phyloP scores from a whole-genome alignment of 2,329 filamentous ascomycete genomes.

The Colletotrichum agaves region DNA sequence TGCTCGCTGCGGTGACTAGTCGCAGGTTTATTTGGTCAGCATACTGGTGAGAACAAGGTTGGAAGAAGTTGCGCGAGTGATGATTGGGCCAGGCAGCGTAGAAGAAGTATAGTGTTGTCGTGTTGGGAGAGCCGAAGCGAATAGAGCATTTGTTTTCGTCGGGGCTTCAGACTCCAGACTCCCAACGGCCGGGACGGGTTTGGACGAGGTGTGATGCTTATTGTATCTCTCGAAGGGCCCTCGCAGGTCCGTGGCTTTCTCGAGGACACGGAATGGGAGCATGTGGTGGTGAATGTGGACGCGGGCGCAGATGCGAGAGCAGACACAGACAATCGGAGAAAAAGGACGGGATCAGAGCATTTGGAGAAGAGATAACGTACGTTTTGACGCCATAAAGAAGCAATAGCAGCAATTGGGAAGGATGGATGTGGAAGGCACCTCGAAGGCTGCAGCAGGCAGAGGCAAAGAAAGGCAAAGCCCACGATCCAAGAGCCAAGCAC shows the following conservation, averaged over 20 bases:
- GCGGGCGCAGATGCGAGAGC: not conserved
- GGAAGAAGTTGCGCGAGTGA: not conserved
- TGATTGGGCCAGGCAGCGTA: slow-evolving; percentile 6
- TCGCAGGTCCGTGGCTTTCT: slow-evolving; percentile 32
- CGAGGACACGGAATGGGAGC: not conserved
- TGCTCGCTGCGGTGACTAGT: slow-evolving; percentile 39
- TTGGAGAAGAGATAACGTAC: slow-evolving; percentile 25
- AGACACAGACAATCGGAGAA: slow-evolving; percentile 20
- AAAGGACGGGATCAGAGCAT: slow-evolving; percentile 19
- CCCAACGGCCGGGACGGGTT: slow-evolving; percentile 18
- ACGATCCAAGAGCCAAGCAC: slow-evolving; percentile 19
- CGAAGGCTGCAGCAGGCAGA: slow-evolving; percentile 2
- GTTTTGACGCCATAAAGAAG: slow-evolving; percentile 40
- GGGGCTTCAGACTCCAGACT: slow-evolving; percentile 22
- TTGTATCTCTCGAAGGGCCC: slow-evolving; percentile 9
- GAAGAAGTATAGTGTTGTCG: slow-evolving; percentile 15
- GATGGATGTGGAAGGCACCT: slow-evolving; percentile 12
- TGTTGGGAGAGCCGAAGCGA: slow-evolving; percentile 10
- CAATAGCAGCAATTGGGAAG: slow-evolving; percentile 12
- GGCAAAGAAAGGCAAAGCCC: not conserved
- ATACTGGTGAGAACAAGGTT: slow-evolving; percentile 6
- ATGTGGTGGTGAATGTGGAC: not conserved
- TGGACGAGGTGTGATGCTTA: slow-evolving; percentile 4
- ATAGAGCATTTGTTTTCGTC: slow-evolving; percentile 32
- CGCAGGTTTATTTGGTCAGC: slow-evolving; percentile 34